These are phyloP conservation scores for Penicillium sp. DNA, from an alignment of 2,329 filamentous ascomycete genomes.

Conservation along the genomic window DNA sequence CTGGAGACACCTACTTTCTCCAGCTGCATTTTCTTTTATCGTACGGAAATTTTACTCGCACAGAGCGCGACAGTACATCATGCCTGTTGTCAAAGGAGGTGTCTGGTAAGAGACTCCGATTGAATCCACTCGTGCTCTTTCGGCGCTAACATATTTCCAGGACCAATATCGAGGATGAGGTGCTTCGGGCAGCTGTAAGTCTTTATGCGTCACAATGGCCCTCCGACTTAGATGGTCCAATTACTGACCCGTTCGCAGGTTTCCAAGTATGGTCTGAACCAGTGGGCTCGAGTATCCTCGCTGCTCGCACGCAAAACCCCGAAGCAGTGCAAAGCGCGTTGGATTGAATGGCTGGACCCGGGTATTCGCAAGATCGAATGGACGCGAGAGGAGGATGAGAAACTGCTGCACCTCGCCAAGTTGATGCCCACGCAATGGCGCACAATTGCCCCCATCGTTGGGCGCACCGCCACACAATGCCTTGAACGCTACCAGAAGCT, in stretches of 20 bases:
- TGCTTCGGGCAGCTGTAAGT: slow-evolving; percentile 81
- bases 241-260: slow-evolving; percentile 44
- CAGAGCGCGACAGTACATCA: slow-evolving; percentile 38
- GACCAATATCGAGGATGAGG: slow-evolving; percentile 84
- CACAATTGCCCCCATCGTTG: slow-evolving; percentile 95
- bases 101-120: slow-evolving; percentile 52
- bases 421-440: slow-evolving; percentile 99
- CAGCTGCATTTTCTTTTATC: neutral
- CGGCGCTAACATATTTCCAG: slow-evolving; percentile 30
- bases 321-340: slow-evolving; percentile 98
- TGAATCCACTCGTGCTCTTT: neutral
- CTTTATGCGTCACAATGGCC: neutral
- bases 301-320: slow-evolving; percentile 95
- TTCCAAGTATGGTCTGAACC: slow-evolving; percentile 92
- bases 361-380: slow-evolving; percentile 98
- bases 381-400: slow-evolving; percentile 98
- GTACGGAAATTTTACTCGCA: slow-evolving; percentile 1
- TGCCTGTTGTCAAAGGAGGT: slow-evolving; percentile 68
- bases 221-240: neutral
- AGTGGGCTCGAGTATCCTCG: slow-evolving; percentile 98
- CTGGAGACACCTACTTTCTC: slow-evolving; percentile 2
- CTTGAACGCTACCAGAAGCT: slow-evolving; percentile 96
- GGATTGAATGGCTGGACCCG: slow-evolving; percentile 97
- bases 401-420: slow-evolving; percentile 92
- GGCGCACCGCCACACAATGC: slow-evolving; percentile 94